These are phyloP conservation scores for Russula sp. DNA, from an alignment of 768 basidiomycete species.

Conservation along the genomic window DNA sequence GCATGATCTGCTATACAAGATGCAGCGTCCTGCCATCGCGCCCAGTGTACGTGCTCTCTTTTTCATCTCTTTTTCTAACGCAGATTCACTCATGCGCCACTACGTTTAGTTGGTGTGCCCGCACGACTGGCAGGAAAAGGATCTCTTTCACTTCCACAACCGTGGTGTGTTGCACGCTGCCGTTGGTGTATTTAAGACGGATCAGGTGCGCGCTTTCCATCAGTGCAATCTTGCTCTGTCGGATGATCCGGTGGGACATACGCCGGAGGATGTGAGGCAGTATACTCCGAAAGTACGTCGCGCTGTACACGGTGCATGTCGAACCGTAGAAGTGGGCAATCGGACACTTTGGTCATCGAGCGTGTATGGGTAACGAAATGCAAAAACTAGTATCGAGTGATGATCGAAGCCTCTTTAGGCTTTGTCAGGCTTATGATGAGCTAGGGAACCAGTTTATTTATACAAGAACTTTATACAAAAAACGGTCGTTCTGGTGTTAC, in stretches of 20 bases:
- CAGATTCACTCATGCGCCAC: neutral
- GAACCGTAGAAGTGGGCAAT: neutral
- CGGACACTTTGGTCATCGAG: no score
- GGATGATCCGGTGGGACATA: constrained; percentile 65
- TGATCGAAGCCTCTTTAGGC: no score
- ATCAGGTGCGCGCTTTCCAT: constrained; percentile 73
- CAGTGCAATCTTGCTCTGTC: constrained; percentile 85
- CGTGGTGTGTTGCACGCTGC: constrained; percentile 78
- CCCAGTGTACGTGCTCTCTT: constrained; percentile 52
- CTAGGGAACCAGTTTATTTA: no score
- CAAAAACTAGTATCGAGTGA: no score
- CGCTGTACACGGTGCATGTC: neutral
- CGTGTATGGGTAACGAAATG: no score
- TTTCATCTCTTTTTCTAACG: neutral
- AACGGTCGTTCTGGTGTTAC: neutral
- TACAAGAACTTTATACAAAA: neutral
- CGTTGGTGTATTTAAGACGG: constrained; percentile 65
- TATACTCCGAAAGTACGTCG: no score
- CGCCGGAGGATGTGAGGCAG: constrained; percentile 56
- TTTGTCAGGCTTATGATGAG: no score
- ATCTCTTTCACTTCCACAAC: constrained; percentile 84
- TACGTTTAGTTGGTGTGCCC: constrained; percentile 68
- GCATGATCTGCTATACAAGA: constrained; percentile 71
- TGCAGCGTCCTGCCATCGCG: constrained; percentile 90
- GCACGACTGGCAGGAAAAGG: constrained; percentile 79